Percentiles rank a stretch among this genome's conserved stretches.
Evolutionary conservation across 2,329 filamentous ascomycete species (phyloP).

Genomic region (Hymenoscyphus albidus): DNA sequence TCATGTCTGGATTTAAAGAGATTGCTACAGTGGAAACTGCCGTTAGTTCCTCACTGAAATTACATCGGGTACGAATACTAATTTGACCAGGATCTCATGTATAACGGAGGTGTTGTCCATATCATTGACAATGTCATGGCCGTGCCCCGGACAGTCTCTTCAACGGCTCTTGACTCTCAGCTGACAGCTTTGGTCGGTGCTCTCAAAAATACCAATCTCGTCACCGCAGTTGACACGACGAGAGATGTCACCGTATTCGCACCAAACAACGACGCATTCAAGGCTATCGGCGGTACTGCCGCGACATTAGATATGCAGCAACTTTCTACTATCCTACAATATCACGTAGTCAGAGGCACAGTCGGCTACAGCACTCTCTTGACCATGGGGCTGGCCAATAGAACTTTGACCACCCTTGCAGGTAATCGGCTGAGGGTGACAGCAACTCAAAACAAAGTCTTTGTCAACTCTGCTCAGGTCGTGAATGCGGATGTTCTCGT

Average conservation of each 20-base stretch:
- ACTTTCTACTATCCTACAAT: constrained; percentile 30
- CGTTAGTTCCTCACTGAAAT: constrained; percentile 5
- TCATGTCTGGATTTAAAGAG: constrained; percentile 38
- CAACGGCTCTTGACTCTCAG: constrained; percentile 34
- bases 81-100: constrained; percentile 41
- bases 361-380: constrained; percentile 31
- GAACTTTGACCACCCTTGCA: constrained; percentile 26
- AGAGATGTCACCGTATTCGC: constrained; percentile 48
- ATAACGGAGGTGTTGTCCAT: constrained; percentile 46
- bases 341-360: constrained; percentile 33
- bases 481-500: constrained; percentile 35
- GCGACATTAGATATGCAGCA: constrained; percentile 22
- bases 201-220: constrained; percentile 31
- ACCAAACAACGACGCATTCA: constrained; percentile 33
- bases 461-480: constrained; percentile 38
- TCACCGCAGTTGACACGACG: constrained; percentile 37
- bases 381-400: constrained; percentile 38
- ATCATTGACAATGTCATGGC: constrained; percentile 48
- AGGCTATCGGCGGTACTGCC: constrained; percentile 32
- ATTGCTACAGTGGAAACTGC: constrained; percentile 38
- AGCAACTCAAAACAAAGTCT: constrained; percentile 35
- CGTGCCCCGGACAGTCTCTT: constrained; percentile 38
- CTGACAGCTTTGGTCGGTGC: constrained; percentile 36
- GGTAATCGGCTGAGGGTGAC: constrained; percentile 30
- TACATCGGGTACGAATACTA: neutral